phyloP scores from a whole-genome alignment of 2,329 filamentous ascomycete genomes.

The Penicillium sp. region DNA sequence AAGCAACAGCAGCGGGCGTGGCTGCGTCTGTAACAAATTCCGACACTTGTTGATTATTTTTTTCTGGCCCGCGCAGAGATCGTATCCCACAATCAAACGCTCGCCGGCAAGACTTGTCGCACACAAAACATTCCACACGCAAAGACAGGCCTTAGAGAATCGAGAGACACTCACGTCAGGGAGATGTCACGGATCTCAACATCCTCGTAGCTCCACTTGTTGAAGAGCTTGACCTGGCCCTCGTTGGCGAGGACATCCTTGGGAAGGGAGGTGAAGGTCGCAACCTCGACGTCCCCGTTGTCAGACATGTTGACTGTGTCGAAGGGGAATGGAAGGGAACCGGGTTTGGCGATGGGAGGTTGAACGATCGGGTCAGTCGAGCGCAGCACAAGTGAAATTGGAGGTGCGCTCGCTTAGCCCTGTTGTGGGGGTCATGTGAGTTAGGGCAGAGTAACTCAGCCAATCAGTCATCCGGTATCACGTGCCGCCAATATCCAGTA shows the following conservation, averaged over 20 bases:
- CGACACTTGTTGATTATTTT: constrained; percentile 3
- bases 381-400: constrained; percentile 34
- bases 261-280: constrained; percentile 72
- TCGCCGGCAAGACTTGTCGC: constrained; percentile 18
- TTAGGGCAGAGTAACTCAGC: constrained; percentile 33
- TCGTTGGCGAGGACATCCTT: constrained; percentile 88
- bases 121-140: constrained; percentile 1
- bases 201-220: constrained; percentile 98
- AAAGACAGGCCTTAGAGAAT: constrained; percentile 16
- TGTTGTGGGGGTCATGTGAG: constrained; percentile 32
- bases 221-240: constrained; percentile 93
- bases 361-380: constrained; percentile 35
- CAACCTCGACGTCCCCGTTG: constrained; percentile 88
- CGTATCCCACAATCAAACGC: neutral
- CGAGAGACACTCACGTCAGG: constrained; percentile 74
- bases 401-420: constrained; percentile 43
- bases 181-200: constrained; percentile 99
- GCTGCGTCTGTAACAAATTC: neutral
- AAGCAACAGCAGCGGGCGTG: neutral
- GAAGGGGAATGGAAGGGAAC: constrained; percentile 37
- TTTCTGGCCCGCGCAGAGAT: constrained; percentile 14
- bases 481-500: constrained; percentile 13
- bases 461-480: constrained; percentile 23
- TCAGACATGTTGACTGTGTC: constrained; percentile 75
- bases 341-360: constrained; percentile 39